These are phyloP conservation scores for Apophysomyces sp. DNA, from an alignment of 371 early-diverging fungal species.

Conservation along the genomic window DNA sequence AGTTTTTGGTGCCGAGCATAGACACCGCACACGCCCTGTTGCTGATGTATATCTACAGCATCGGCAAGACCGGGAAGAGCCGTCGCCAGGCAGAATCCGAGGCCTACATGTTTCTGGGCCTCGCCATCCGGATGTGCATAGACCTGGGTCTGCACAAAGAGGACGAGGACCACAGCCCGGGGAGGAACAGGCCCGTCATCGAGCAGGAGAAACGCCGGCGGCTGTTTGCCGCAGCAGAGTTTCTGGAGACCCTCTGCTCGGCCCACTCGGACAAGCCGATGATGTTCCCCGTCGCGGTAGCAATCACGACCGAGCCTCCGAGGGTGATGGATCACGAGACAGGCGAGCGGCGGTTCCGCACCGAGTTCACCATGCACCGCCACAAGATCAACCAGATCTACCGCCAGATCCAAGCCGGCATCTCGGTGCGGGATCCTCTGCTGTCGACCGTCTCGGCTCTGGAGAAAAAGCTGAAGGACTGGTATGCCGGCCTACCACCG, in stretches of 20 bases:
- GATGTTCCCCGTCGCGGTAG: conserved; percentile 18
- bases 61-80: conserved; percentile 9
- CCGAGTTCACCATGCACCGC: conserved; percentile 23
- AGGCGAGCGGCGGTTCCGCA: conserved; percentile 21
- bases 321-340: conserved; percentile 19
- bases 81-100: conserved; percentile 13
- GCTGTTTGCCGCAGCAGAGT: conserved; percentile 38
- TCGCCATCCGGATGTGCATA: conserved; percentile 19
- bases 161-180: background rate
- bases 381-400: conserved; percentile 25
- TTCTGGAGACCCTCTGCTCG: conserved; percentile 34
- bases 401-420: conserved; percentile 16
- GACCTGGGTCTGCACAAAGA: conserved; percentile 14
- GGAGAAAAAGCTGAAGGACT: conserved; percentile 20
- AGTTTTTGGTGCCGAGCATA: conserved; percentile 4
- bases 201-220: conserved; percentile 28
- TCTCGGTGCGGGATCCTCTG: conserved; percentile 13
- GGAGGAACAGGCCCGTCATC: background rate
- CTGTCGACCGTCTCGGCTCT: conserved; percentile 21
- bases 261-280: conserved; percentile 27
- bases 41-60: conserved; percentile 14
- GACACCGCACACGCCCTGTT: conserved; percentile 12
- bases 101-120: conserved; percentile 16
- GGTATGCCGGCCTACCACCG: conserved; percentile 16
- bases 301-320: conserved; percentile 13